Conservation (phyloP, 495 filamentous ascomycete species). For the Cercophora sp. region DNA sequence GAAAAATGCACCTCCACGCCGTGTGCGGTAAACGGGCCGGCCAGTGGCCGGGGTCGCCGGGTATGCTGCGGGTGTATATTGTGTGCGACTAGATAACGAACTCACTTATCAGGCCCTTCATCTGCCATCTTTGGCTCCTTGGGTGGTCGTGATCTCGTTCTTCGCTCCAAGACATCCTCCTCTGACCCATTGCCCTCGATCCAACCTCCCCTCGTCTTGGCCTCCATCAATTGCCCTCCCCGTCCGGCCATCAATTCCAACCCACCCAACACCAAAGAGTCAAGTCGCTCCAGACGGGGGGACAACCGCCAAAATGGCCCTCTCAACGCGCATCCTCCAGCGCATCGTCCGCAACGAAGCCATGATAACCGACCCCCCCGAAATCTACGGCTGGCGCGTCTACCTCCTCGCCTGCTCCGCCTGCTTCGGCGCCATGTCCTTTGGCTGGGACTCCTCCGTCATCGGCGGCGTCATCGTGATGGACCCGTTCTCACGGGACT, state of each 20-base stretch:
- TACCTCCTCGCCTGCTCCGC: conserved; percentile 65
- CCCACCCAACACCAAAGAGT: background rate
- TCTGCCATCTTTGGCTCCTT: too few species aligned
- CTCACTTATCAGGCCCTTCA: too few species aligned
- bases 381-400: conserved; percentile 78
- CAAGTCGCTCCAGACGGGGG: too few species aligned
- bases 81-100: too few species aligned
- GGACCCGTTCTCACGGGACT: conserved; percentile 45
- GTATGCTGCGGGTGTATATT: too few species aligned
- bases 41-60: background rate
- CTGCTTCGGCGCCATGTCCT: conserved; percentile 75
- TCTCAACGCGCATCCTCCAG: conserved; percentile 43
- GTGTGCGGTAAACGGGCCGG: background rate
- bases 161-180: too few species aligned
- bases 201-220: too few species aligned
- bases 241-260: background rate
- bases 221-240: background rate
- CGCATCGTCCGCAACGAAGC: conserved; percentile 75
- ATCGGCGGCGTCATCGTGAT: conserved; percentile 62
- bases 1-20: too few species aligned
- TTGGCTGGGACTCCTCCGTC: conserved; percentile 62
- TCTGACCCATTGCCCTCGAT: too few species aligned
- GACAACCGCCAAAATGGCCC: conserved; percentile 24
- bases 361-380: conserved; percentile 66
- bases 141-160: too few species aligned